A percentile compares a stretch with the other conserved stretches of the same genome.
These are phyloP conservation scores for Petrea volubilis DNA, from an alignment of 257 asterid species.

Conservation along the genomic window DNA sequence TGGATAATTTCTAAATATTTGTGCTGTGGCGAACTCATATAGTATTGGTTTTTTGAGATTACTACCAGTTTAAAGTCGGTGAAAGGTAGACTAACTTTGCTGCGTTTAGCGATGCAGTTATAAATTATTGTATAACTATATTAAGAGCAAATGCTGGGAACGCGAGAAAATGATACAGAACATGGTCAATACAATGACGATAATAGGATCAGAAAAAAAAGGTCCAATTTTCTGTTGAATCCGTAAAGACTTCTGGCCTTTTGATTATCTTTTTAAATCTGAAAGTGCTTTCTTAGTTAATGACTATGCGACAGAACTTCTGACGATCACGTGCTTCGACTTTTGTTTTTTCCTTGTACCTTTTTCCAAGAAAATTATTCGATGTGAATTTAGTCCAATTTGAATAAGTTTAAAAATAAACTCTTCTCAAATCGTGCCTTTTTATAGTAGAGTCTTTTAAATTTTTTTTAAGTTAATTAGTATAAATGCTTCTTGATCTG, in stretches of 20 bases:
- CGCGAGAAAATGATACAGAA: background rate
- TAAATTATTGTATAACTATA: too few species aligned
- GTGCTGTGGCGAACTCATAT: background rate
- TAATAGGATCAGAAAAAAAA: background rate
- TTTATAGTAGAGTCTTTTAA: too few species aligned
- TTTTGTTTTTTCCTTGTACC: background rate
- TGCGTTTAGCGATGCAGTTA: background rate
- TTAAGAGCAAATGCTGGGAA: too few species aligned
- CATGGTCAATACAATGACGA: background rate
- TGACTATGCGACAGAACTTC: slow-evolving; percentile 19
- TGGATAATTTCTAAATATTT: background rate
- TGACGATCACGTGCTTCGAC: slow-evolving; percentile 28
- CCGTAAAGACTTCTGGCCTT: slow-evolving; percentile 8
- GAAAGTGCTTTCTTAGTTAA: slow-evolving; percentile 5
- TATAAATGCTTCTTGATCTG: too few species aligned
- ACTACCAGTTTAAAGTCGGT: background rate
- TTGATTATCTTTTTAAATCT: background rate
- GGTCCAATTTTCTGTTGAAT: background rate
- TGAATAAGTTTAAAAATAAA: background rate
- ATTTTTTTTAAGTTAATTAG: too few species aligned
- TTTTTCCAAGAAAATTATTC: slow-evolving; percentile 9
- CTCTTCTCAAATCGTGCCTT: background rate
- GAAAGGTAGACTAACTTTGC: background rate
- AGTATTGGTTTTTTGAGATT: background rate
- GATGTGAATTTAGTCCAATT: background rate